Conservation (phyloP, 2,329 filamentous ascomycete genomes). For the Tolypocladium amazonense region DNA sequence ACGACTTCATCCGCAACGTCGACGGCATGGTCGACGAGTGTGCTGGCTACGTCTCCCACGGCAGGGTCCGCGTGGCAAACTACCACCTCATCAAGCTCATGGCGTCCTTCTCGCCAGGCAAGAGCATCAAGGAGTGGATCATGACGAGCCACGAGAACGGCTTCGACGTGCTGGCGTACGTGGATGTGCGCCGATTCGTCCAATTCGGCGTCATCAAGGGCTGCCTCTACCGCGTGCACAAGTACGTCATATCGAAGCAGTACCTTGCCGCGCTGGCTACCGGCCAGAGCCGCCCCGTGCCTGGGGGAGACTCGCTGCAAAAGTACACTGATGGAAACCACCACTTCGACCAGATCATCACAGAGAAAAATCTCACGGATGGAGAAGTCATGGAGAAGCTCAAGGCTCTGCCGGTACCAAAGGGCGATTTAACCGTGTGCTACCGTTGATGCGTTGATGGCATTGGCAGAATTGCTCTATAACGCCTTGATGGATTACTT, state of each 20-base stretch:
- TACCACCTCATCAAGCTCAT: constrained; percentile 73
- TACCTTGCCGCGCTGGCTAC: constrained; percentile 46
- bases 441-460: constrained; percentile 30
- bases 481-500: background rate
- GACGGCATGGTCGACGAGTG: constrained; percentile 78
- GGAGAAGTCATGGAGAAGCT: constrained; percentile 59
- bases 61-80: constrained; percentile 35
- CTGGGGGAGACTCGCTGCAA: constrained; percentile 42
- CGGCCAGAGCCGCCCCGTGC: constrained; percentile 33
- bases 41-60: constrained; percentile 63
- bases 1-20: constrained; percentile 66
- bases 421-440: constrained; percentile 42
- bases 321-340: constrained; percentile 65
- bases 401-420: constrained; percentile 41
- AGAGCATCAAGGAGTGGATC: constrained; percentile 82
- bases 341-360: constrained; percentile 74
- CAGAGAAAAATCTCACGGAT: constrained; percentile 61
- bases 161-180: constrained; percentile 56
- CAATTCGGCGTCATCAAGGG: constrained; percentile 96
- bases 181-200: constrained; percentile 84
- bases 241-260: constrained; percentile 67
- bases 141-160: constrained; percentile 58
- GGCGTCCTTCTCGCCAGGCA: constrained; percentile 70
- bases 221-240: constrained; percentile 84
- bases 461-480: background rate